Conservation (phyloP, 2,329 filamentous ascomycete species). For the Colletotrichum aenigma region DNA sequence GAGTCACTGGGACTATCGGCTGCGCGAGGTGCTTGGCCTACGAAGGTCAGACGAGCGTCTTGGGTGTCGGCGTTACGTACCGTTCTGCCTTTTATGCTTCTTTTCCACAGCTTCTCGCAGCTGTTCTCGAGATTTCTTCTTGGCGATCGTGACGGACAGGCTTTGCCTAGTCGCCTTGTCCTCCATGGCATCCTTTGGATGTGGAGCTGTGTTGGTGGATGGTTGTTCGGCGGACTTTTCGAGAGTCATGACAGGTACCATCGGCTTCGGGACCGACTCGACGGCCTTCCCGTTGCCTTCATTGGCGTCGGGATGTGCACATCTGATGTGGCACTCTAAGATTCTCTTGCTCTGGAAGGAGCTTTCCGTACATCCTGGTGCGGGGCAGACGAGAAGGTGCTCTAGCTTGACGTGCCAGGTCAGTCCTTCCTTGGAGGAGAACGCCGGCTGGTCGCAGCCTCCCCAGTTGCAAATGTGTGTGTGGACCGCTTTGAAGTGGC, state of each 20-base stretch:
- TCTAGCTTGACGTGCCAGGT: constrained; percentile 48
- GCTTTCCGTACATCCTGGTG: constrained; percentile 40
- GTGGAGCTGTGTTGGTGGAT: background rate
- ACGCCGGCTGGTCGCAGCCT: constrained; percentile 37
- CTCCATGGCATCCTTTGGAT: constrained; percentile 5
- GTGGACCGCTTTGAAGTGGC: constrained; percentile 30
- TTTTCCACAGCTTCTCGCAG: constrained; percentile 38
- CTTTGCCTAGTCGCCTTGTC: constrained; percentile 24
- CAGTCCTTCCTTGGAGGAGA: constrained; percentile 40
- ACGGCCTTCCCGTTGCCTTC: background rate
- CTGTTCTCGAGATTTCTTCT: constrained; percentile 39
- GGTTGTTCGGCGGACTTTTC: background rate
- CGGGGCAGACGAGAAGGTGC: constrained; percentile 47
- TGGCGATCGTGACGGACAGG: constrained; percentile 33
- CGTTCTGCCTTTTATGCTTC: constrained; percentile 31
- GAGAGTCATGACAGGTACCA: background rate
- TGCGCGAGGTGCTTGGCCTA: constrained; percentile 28
- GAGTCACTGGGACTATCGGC: constrained; percentile 36
- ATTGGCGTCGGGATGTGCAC: constrained; percentile 33
- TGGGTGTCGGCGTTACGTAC: constrained; percentile 5
- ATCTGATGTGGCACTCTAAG: constrained; percentile 40
- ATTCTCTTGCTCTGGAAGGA: constrained; percentile 36
- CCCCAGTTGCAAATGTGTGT: constrained; percentile 44
- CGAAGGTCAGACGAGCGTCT: background rate
- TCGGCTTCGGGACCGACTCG: constrained; percentile 15